Conservation (phyloP, 2,329 filamentous ascomycete species). For the Penicillium sp. region DNA sequence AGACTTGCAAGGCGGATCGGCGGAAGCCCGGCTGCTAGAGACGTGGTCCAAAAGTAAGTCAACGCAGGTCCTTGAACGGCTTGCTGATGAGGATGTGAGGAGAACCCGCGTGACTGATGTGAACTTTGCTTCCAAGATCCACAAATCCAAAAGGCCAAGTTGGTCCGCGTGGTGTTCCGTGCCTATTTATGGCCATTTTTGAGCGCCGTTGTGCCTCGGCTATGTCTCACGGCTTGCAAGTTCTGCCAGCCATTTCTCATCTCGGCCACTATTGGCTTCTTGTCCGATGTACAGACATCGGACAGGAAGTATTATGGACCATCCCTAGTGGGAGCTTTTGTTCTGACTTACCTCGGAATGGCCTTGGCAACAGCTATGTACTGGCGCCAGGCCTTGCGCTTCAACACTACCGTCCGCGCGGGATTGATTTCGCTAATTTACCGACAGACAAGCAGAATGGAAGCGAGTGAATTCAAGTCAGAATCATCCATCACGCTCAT, state of each 20-base stretch:
- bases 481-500: slow-evolving; percentile 41
- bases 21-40: slow-evolving; percentile 1
- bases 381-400: slow-evolving; percentile 24
- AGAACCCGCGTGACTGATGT: too few species aligned
- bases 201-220: slow-evolving; percentile 24
- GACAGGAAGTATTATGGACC: slow-evolving; percentile 18
- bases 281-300: slow-evolving; percentile 4
- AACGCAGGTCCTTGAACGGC: too few species aligned
- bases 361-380: slow-evolving; percentile 22
- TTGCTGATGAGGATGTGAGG: not conserved
- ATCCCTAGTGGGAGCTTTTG: slow-evolving; percentile 28
- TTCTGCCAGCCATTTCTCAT: slow-evolving; percentile 30
- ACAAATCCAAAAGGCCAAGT: not conserved
- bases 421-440: slow-evolving; percentile 41
- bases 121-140: not conserved
- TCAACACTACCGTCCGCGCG: slow-evolving; percentile 26
- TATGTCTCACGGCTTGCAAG: slow-evolving; percentile 13
- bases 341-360: slow-evolving; percentile 27
- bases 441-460: slow-evolving; percentile 36
- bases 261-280: slow-evolving; percentile 18
- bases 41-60: slow-evolving; percentile 9
- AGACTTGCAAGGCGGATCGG: slow-evolving; percentile 1
- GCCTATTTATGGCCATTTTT: slow-evolving; percentile 11
- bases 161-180: slow-evolving; percentile 7
- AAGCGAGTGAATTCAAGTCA: slow-evolving; percentile 27